phyloP scores from a whole-genome alignment of 345 rosid genomes.

The Euphorbia lathyris region DNA sequence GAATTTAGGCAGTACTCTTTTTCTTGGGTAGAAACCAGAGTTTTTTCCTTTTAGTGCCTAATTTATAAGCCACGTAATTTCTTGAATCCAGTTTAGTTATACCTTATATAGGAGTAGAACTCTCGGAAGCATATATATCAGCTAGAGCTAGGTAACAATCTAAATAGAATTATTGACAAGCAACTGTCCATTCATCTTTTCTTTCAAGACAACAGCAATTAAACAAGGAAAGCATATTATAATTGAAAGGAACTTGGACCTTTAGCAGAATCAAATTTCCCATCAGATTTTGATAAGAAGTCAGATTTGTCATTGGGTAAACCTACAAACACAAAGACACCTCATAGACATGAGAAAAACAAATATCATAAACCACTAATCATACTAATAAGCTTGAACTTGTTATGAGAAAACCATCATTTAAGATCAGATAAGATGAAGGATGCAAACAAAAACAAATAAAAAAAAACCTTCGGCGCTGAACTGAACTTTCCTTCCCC shows the following conservation, averaged over 20 bases:
- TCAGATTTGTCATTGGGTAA: conserved; percentile 20
- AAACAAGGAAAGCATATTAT: not conserved
- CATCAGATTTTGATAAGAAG: conserved; percentile 32
- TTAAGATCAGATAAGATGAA: not conserved
- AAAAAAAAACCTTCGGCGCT: conserved; percentile 41
- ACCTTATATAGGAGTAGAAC: no score
- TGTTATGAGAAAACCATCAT: not conserved
- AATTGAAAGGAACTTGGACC: conserved; percentile 22
- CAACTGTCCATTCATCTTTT: no score
- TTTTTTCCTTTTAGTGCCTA: no score
- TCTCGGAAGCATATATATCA: no score
- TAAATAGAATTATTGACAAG: no score
- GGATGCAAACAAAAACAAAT: not conserved
- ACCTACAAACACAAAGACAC: conserved; percentile 20
- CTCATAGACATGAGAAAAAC: not conserved
- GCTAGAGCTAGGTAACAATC: no score
- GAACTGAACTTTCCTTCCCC: conserved; percentile 54
- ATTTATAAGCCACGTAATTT: no score
- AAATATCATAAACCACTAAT: not conserved
- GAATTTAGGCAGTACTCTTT: no score
- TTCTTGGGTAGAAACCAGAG: no score
- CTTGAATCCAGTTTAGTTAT: no score
- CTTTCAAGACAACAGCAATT: not conserved
- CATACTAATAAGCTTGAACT: not conserved
- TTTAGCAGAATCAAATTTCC: conserved; percentile 39